Evolutionary conservation across 306 rosid species (phyloP).

Genomic region (Amphicarpaea edgeworthii): DNA sequence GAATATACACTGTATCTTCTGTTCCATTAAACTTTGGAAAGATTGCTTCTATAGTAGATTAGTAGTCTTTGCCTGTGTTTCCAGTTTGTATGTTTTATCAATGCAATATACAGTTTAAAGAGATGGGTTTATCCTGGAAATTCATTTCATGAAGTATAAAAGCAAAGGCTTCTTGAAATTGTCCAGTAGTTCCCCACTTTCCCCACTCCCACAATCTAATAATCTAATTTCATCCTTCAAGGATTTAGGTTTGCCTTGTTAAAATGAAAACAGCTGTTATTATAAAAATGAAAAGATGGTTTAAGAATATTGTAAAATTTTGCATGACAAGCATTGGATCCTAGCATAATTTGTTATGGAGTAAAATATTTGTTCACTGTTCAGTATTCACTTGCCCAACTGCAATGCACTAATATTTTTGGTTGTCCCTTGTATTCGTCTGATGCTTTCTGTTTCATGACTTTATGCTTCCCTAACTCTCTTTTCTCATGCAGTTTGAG

Average conservation of each 20-base stretch:
- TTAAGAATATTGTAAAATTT: slow-evolving; percentile 7
- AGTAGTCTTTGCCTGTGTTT: slow-evolving; percentile 1
- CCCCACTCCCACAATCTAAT: too few species aligned
- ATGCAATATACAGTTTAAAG: slow-evolving; percentile 8
- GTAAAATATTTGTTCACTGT: slow-evolving; percentile 8
- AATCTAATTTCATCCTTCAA: slow-evolving; percentile 1
- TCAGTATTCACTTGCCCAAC: slow-evolving; percentile 15
- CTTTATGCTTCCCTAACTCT: neutral
- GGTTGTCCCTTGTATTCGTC: too few species aligned
- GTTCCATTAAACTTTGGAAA: neutral
- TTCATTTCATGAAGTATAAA: slow-evolving; percentile 1
- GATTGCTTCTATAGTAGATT: slow-evolving; percentile 18
- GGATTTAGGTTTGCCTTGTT: neutral
- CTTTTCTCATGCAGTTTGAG: slow-evolving; percentile 71
- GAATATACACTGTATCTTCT: slow-evolving; percentile 26
- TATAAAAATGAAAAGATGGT: slow-evolving; percentile 1
- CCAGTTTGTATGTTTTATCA: slow-evolving; percentile 21
- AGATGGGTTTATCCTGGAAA: slow-evolving; percentile 5
- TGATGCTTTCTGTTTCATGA: too few species aligned
- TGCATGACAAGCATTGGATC: slow-evolving; percentile 22
- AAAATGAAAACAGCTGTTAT: slow-evolving; percentile 5
- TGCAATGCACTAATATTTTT: neutral
- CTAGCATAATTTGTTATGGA: slow-evolving; percentile 8
- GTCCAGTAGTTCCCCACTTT: too few species aligned
- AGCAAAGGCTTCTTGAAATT: too few species aligned